Percentiles rank a stretch among this genome's conserved stretches.
Evolutionary conservation across 2,329 filamentous ascomycete genomes (phyloP).

Genomic region (Penicillium sp.): DNA sequence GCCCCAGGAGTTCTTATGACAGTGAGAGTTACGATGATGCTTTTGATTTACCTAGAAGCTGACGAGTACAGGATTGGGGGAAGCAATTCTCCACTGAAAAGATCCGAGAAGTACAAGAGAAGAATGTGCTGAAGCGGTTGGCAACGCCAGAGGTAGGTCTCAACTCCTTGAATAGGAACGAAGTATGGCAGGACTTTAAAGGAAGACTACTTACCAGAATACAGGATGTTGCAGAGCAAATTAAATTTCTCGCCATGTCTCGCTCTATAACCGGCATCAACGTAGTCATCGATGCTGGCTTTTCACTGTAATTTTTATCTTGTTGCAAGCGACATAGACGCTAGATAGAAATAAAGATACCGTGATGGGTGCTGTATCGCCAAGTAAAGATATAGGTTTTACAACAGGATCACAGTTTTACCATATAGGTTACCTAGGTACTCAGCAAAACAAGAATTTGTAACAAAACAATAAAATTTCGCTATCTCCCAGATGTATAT

Average conservation of each 20-base stretch:
- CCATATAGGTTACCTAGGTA: no score
- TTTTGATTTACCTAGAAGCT: neutral
- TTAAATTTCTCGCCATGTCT: neutral
- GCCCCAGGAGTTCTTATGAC: neutral
- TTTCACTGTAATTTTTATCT: neutral
- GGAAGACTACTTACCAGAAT: no score
- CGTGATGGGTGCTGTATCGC: no score
- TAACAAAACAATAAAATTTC: no score
- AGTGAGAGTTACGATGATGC: neutral
- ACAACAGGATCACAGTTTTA: no score
- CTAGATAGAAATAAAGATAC: no score
- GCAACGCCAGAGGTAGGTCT: neutral
- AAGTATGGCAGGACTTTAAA: no score
- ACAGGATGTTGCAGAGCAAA: neutral
- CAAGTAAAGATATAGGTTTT: no score
- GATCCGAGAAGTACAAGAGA: neutral
- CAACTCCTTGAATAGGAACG: no score
- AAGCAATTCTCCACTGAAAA: neutral
- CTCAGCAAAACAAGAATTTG: no score
- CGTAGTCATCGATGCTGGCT: neutral
- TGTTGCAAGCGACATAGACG: no score
- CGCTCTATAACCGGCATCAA: neutral
- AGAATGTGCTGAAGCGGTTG: neutral
- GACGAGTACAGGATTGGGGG: neutral
- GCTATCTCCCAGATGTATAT: no score